These are phyloP conservation scores for Sanghuangporus baumii DNA, from an alignment of 1,284 basidiomycete species.

Conservation along the genomic window DNA sequence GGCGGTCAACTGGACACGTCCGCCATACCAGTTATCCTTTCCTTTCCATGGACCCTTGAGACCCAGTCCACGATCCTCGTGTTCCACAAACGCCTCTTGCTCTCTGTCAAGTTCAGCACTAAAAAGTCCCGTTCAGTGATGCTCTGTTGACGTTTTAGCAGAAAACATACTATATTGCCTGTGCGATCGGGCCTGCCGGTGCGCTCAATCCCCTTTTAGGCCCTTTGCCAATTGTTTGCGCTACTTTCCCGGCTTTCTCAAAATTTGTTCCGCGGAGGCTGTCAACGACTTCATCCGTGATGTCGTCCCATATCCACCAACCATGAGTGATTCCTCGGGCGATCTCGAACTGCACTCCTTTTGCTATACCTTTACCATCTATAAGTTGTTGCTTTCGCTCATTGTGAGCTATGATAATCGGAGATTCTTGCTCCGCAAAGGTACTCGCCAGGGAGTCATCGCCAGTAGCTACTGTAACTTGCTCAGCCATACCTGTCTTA, in stretches of 20 bases:
- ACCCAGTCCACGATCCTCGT: constrained; percentile 51
- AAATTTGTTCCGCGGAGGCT: constrained; percentile 38
- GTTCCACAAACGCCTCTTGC: constrained; percentile 51
- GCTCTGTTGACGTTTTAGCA: background rate
- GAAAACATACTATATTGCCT: background rate
- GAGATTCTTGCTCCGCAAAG: constrained; percentile 11
- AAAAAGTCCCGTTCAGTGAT: background rate
- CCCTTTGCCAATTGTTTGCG: constrained; percentile 25
- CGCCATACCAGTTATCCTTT: constrained; percentile 56
- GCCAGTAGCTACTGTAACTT: background rate
- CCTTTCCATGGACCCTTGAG: constrained; percentile 48
- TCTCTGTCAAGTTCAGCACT: constrained; percentile 69
- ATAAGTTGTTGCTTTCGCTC: constrained; percentile 32
- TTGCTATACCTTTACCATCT: constrained; percentile 38
- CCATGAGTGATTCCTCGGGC: constrained; percentile 43
- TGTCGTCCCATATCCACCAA: constrained; percentile 41
- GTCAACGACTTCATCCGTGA: constrained; percentile 31
- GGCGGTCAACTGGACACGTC: constrained; percentile 55
- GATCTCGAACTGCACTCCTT: constrained; percentile 53
- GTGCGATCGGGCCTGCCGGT: background rate
- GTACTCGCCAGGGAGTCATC: background rate
- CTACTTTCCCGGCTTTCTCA: constrained; percentile 37
- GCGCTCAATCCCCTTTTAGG: constrained; percentile 17
- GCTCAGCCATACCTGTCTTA: too few relatives aligned
- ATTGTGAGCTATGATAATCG: constrained; percentile 41